Base-by-base conservation (phyloP, 2,329 filamentous ascomycete genomes). In the Cordyceps tenuipes region DNA sequence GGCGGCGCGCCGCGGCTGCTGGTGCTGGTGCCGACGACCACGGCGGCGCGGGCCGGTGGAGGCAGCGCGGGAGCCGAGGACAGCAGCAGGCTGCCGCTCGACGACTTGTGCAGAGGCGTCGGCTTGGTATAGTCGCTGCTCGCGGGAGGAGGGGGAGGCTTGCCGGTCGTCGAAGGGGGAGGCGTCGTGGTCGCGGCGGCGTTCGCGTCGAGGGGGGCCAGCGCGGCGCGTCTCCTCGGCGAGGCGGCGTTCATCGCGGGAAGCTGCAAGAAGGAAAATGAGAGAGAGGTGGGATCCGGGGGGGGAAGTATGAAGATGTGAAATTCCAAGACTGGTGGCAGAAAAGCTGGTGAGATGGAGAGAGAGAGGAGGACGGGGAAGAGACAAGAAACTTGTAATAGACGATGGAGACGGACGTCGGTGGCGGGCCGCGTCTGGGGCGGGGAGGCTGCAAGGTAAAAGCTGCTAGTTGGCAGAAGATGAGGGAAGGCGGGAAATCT, bases 211-310 rank as follows among this genome's bases (percentile, higher is more conserved):
- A 79, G 71, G 23, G 75, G 68, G 56, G 74, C 77, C 46, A 81
- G 76, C 49, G 60, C 60, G 63, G 75, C 77, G 76, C 78, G 78
- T 76, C 77, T 72, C 68, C 78, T 80, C 12, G 77, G 77, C 50
- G 75, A 74, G 47, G 73, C 70, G 36, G 69, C 23, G 50, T 55
- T 51, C 58, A 60, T 59, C 12, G 31, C 4, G 43, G 43, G 43
- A 46, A 21, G n/a, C 17, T 29, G 29, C 3, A 46, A n/a, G 10
- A 19, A 21, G n/a, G 43, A 19, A 10, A 21, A 3, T 46, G 10
- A n/a, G 43, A 46, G 41, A 10, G 43, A 3, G 19, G 43, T 46
- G 7, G 19, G 21, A 46, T 10, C 3, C n/a, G n/a, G n/a, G n/a
- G n/a, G 19, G 8, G 4, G 8, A 19, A 44, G 3, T 23, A 19